Percentiles rank a stretch among this genome's conserved stretches.
These are phyloP conservation scores for Leishmania lainsoni DNA, from an alignment of 208 protist genomes.

Conservation along the genomic window DNA sequence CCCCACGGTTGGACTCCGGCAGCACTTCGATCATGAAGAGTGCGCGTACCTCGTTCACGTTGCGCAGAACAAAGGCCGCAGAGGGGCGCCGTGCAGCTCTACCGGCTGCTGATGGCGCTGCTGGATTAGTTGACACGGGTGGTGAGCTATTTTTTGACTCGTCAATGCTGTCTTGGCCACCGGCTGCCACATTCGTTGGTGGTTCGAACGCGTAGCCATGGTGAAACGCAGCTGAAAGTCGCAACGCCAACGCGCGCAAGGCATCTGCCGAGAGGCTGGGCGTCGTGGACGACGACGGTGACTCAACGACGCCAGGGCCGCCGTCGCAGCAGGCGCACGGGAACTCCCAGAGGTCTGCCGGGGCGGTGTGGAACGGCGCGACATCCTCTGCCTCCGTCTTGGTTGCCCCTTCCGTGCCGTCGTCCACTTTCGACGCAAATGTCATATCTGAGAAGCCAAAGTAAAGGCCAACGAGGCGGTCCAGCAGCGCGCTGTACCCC, in stretches of 20 bases:
- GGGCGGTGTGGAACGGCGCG: not conserved
- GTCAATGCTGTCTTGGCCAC: not conserved
- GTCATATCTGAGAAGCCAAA: conserved; percentile 48
- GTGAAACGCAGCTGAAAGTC: conserved; percentile 29
- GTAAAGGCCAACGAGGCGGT: conserved; percentile 54
- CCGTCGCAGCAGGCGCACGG: conserved; percentile 26
- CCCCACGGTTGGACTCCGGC: conserved; percentile 59
- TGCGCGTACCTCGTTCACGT: conserved; percentile 43
- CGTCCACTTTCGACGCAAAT: conserved; percentile 10
- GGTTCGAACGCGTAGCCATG: conserved; percentile 48
- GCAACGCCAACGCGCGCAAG: conserved; percentile 14
- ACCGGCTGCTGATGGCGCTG: not conserved
- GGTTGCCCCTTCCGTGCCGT: not conserved
- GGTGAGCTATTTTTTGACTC: not conserved
- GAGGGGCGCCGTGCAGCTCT: conserved; percentile 4
- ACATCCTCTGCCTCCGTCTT: not conserved
- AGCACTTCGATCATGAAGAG: conserved; percentile 72
- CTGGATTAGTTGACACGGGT: not conserved
- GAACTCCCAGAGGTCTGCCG: conserved; percentile 30
- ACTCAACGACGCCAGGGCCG: not conserved
- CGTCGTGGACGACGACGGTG: not conserved
- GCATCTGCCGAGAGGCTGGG: conserved; percentile 8
- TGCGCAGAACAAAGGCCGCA: conserved; percentile 32
- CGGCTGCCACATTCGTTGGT: not conserved
- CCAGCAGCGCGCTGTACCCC: conserved; percentile 59